A percentile compares a stretch with the other conserved stretches of the same genome.
These are phyloP conservation scores for Dichotomocladium elegans DNA, from an alignment of 371 early-diverging fungal species.

Conservation along the genomic window DNA sequence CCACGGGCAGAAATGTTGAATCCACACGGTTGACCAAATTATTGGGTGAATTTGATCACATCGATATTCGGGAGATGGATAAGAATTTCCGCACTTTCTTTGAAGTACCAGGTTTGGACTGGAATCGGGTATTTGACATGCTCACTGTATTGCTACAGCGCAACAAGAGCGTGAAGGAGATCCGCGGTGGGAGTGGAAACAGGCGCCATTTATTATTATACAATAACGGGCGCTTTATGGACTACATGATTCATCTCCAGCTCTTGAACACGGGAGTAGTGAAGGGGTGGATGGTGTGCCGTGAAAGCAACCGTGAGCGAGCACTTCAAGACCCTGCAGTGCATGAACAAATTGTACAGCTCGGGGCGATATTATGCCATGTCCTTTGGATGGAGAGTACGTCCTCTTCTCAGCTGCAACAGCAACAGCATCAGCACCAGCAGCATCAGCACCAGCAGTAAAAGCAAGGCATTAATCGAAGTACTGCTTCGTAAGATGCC, in stretches of 20 bases:
- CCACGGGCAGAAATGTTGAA: no score
- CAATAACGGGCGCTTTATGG: slow-evolving; percentile 34
- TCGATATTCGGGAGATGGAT: slow-evolving; percentile 26
- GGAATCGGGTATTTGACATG: slow-evolving; percentile 26
- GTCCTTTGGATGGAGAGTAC: slow-evolving; percentile 29
- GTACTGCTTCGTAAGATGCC: no score
- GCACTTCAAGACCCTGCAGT: slow-evolving; percentile 18
- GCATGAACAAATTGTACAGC: slow-evolving; percentile 27
- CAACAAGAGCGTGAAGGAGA: slow-evolving; percentile 18
- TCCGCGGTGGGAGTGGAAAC: slow-evolving; percentile 15
- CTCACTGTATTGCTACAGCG: slow-evolving; percentile 7
- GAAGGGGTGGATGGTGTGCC: slow-evolving; percentile 37
- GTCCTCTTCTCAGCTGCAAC: no score
- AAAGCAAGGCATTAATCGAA: no score
- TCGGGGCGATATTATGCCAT: slow-evolving; percentile 27
- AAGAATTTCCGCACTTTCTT: slow-evolving; percentile 21
- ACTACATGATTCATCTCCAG: slow-evolving; percentile 34
- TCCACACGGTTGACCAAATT: slow-evolving; percentile 16
- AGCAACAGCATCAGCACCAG: no score
- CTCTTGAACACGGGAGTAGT: slow-evolving; percentile 9
- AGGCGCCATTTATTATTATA: slow-evolving; percentile 31
- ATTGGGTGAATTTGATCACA: slow-evolving; percentile 29
- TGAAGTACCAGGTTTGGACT: slow-evolving; percentile 15
- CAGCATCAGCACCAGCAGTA: no score
- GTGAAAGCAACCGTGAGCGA: slow-evolving; percentile 17